Conservation (phyloP, 2,329 filamentous ascomycete species). For the Aspergillus felis region DNA sequence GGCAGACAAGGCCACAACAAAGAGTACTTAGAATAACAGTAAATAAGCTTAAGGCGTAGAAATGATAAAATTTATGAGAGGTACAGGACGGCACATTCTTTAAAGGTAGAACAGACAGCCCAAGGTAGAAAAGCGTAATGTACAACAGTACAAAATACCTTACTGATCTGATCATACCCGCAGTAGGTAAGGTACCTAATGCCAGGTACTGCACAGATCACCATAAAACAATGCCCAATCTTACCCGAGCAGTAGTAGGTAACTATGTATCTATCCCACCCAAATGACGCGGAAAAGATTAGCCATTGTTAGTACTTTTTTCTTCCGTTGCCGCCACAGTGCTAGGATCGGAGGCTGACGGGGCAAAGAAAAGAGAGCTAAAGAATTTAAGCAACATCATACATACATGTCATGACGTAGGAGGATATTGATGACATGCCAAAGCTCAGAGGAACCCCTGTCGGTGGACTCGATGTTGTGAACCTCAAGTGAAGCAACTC, state of each 20-base stretch:
- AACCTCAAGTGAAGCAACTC: neutral
- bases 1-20: neutral
- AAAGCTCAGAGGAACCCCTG: neutral
- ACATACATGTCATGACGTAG: neutral
- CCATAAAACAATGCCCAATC: too few species aligned
- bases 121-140: neutral
- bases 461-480: neutral
- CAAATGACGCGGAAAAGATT: neutral
- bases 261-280: too few species aligned
- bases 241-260: too few species aligned
- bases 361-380: neutral
- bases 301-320: neutral
- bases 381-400: neutral
- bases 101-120: neutral
- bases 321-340: neutral
- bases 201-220: neutral
- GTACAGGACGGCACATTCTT: neutral
- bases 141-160: neutral
- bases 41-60: neutral
- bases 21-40: neutral
- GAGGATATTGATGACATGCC: neutral
- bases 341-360: neutral
- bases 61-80: neutral
- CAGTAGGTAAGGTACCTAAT: too few species aligned
- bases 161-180: too few species aligned